Conservation (phyloP, 164 flowering plant genomes). For the Magnolia changhungtana region DNA sequence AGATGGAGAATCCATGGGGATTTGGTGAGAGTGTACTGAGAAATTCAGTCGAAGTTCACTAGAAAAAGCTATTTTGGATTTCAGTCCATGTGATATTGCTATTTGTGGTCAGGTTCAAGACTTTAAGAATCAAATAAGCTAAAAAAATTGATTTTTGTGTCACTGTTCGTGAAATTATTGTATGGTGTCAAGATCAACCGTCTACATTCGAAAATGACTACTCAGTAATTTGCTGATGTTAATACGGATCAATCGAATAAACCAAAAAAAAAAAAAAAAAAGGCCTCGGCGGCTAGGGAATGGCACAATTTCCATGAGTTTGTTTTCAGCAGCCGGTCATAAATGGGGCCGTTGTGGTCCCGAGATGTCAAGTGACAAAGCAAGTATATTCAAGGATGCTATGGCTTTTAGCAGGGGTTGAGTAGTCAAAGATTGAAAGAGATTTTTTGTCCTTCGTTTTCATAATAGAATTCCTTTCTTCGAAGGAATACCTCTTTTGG, state of each 20-base stretch:
- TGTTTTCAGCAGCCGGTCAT: constrained; percentile 1
- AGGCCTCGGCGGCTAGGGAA: constrained; percentile 2
- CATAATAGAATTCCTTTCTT: neutral
- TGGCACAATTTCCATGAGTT: neutral
- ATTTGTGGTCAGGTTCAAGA: neutral
- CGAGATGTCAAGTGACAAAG: neutral
- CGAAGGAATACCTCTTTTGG: neutral
- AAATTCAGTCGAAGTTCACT: neutral
- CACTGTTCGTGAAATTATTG: neutral
- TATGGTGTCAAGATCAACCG: neutral
- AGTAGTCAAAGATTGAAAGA: neutral
- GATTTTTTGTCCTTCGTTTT: neutral
- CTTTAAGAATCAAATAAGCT: no score
- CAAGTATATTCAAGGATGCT: neutral
- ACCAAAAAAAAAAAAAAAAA: neutral
- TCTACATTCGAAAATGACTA: neutral
- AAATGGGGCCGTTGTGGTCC: neutral
- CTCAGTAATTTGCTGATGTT: neutral
- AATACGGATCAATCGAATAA: neutral
- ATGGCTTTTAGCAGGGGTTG: neutral
- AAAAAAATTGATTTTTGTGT: no score
- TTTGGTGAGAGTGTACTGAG: neutral
- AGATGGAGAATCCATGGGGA: neutral
- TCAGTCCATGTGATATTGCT: neutral
- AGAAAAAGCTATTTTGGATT: neutral